Conservation (phyloP, 805 yeast genomes). For the Wickerhamomyces canadensis region DNA sequence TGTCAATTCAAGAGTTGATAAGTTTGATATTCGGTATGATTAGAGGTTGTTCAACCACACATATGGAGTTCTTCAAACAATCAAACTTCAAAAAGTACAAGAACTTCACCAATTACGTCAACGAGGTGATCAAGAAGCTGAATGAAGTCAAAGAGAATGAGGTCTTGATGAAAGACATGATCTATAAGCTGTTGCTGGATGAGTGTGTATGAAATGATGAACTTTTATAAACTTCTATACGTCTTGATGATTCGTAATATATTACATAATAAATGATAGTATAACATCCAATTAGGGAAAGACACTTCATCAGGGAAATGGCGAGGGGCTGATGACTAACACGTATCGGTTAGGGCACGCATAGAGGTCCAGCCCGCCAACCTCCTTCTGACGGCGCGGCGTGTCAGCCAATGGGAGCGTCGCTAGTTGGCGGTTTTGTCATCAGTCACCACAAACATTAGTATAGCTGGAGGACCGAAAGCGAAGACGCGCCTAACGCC, state of each 20-base stretch:
- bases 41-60: slow-evolving; percentile 20
- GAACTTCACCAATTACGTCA: slow-evolving; percentile 21
- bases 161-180: slow-evolving; percentile 10
- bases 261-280: too few species aligned
- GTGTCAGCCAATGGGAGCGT: too few species aligned
- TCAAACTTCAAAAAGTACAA: slow-evolving; percentile 11
- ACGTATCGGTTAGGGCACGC: too few species aligned
- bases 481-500: too few species aligned
- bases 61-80: slow-evolving; percentile 19
- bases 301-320: too few species aligned
- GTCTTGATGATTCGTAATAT: background rate
- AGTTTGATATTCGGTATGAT: slow-evolving; percentile 16
- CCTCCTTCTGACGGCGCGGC: too few species aligned
- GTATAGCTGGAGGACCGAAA: too few species aligned
- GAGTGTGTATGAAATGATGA: background rate
- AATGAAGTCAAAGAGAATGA: slow-evolving; percentile 4
- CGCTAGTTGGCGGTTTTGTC: too few species aligned
- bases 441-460: too few species aligned
- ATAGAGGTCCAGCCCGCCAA: too few species aligned
- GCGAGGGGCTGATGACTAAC: too few species aligned
- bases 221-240: background rate
- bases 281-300: too few species aligned
- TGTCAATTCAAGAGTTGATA: slow-evolving; percentile 7
- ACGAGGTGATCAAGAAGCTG: slow-evolving; percentile 13
- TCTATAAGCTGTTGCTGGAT: slow-evolving; percentile 6